A percentile compares a stretch with the other conserved stretches of the same genome.
Evolutionary conservation across 129 eudicot species (phyloP).

Genomic region (Glebionis coronaria): DNA sequence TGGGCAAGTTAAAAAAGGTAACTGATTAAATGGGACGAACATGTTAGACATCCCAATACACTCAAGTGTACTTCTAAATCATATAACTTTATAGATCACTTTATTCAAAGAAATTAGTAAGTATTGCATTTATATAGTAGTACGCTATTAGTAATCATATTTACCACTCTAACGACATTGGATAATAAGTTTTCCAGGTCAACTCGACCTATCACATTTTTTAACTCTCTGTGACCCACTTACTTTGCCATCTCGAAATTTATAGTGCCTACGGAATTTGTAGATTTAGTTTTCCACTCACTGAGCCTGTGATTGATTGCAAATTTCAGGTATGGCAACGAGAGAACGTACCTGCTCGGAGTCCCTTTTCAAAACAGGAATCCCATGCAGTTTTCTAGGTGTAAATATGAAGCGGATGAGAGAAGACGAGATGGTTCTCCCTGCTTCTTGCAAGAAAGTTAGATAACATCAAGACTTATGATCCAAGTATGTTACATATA

Average conservation of each 20-base stretch:
- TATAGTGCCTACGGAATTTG: background rate
- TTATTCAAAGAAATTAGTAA: background rate
- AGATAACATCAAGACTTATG: conserved; percentile 23
- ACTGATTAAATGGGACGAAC: background rate
- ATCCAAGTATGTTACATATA: conserved; percentile 1
- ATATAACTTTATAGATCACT: background rate
- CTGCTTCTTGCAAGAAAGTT: conserved; percentile 43
- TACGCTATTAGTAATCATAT: background rate
- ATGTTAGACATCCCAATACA: background rate
- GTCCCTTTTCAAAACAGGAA: conserved; percentile 15
- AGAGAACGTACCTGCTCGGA: conserved; percentile 13
- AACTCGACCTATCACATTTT: background rate
- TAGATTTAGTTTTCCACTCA: background rate
- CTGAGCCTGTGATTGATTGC: background rate
- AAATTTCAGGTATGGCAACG: conserved; percentile 31
- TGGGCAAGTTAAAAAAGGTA: background rate
- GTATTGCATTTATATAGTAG: background rate
- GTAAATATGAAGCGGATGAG: conserved; percentile 44
- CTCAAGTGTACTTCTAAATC: background rate
- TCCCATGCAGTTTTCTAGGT: conserved; percentile 39
- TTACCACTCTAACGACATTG: background rate
- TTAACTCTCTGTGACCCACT: background rate
- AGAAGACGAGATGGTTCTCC: conserved; percentile 41
- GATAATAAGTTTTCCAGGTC: background rate
- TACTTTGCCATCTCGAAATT: background rate